A percentile compares a stretch with the other conserved stretches of the same genome.
Conservation (phyloP, 768 basidiomycete genomes). For the Boletus subcaerulescens region DNA sequence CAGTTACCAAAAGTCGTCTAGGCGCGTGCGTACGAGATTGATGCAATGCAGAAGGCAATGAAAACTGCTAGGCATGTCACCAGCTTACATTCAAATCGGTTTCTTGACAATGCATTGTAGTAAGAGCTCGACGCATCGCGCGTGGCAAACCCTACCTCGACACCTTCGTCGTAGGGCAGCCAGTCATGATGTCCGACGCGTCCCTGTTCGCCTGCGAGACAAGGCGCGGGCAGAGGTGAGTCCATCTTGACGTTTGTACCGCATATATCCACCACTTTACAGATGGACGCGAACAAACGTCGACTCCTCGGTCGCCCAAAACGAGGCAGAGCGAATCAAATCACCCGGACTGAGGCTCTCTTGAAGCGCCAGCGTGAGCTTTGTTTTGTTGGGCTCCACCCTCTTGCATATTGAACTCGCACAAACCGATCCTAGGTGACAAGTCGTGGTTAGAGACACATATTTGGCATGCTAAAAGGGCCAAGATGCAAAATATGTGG, state of each 20-base stretch:
- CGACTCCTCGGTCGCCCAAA: conserved; percentile 49
- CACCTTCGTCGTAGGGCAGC: conserved; percentile 91
- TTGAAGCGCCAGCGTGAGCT: conserved; percentile 69
- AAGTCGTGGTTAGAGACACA: conserved; percentile 97
- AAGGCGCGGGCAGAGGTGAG: conserved; percentile 81
- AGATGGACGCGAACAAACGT: conserved; percentile 56
- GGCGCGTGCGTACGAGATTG: conserved; percentile 87
- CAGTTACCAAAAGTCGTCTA: conserved; percentile 30
- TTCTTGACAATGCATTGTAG: conserved; percentile 35
- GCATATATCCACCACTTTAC: conserved; percentile 30
- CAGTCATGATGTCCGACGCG: conserved; percentile 89
- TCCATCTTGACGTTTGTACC: neutral
- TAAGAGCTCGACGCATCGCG: conserved; percentile 68
- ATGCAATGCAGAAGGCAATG: conserved; percentile 87
- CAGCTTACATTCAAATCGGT: accelerated
- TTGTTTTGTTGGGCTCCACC: neutral
- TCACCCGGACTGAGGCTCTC: conserved; percentile 58
- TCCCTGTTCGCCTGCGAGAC: conserved; percentile 78
- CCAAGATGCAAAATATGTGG: conserved; percentile 93
- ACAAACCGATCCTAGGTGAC: conserved; percentile 46
- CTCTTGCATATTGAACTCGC: neutral
- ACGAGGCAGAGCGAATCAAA: conserved; percentile 57
- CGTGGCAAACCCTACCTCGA: conserved; percentile 91
- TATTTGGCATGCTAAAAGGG: conserved; percentile 95
- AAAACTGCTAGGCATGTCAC: conserved; percentile 61